Conservation (phyloP, 257 asterid species). For the Penstemon newberryi region DNA sequence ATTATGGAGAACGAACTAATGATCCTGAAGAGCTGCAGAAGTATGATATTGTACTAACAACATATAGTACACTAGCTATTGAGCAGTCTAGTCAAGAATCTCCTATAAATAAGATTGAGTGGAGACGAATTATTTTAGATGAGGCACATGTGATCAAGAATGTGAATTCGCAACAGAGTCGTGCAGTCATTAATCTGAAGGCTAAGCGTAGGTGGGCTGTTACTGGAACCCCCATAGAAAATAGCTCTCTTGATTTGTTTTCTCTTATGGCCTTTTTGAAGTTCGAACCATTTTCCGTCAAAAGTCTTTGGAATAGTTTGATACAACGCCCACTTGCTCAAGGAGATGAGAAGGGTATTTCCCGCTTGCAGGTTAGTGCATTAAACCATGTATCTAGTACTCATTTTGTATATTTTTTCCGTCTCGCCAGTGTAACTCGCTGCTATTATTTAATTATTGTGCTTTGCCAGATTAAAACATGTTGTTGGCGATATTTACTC, state of each 20-base stretch:
- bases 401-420: background rate
- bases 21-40: conserved; percentile 45
- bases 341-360: conserved; percentile 52
- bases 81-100: conserved; percentile 41
- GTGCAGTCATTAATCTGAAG: conserved; percentile 46
- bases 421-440: background rate
- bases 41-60: conserved; percentile 54
- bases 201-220: conserved; percentile 61
- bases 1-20: conserved; percentile 56
- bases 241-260: conserved; percentile 49
- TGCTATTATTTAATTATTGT: background rate
- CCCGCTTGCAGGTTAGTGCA: conserved; percentile 55
- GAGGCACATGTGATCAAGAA: conserved; percentile 67
- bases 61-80: conserved; percentile 50
- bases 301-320: conserved; percentile 50
- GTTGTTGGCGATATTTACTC: background rate
- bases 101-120: conserved; percentile 55
- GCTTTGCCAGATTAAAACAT: background rate
- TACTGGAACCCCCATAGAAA: conserved; percentile 64
- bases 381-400: background rate
- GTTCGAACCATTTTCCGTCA: conserved; percentile 58
- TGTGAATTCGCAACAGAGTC: conserved; percentile 51
- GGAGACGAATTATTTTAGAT: conserved; percentile 65
- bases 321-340: conserved; percentile 48
- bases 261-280: conserved; percentile 55